phyloP scores from a whole-genome alignment of 768 basidiomycete genomes.

The Mycena capillaripes region DNA sequence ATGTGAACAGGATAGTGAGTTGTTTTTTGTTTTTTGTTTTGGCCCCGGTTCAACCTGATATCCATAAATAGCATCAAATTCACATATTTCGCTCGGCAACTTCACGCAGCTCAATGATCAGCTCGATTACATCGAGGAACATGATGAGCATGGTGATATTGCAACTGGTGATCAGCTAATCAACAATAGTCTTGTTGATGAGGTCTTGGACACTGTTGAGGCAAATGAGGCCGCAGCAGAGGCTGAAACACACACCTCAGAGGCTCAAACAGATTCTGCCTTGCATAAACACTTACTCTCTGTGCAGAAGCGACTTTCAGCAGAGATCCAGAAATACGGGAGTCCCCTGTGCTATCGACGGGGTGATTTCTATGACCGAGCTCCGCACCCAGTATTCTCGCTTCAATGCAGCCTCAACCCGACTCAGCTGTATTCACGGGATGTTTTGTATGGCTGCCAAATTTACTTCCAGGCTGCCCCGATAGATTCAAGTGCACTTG shows the following conservation, averaged over 20 bases:
- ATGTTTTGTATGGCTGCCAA: constrained; percentile 13
- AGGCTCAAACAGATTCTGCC: neutral
- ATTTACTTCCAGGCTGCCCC: constrained; percentile 17
- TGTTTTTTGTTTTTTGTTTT: too few relatives aligned
- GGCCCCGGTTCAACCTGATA: neutral
- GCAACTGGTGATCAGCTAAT: neutral
- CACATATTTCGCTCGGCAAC: neutral
- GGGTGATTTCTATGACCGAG: constrained; percentile 5
- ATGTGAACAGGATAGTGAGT: too few relatives aligned
- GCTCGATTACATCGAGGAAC: constrained; percentile 5
- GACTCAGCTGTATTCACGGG: neutral
- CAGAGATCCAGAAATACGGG: neutral
- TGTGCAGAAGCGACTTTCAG: neutral
- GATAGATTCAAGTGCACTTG: constrained; percentile 29
- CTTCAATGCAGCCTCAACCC: neutral
- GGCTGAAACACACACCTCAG: neutral
- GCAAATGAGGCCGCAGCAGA: neutral
- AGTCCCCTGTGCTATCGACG: neutral
- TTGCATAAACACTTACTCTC: neutral
- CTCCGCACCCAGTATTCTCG: constrained; percentile 8
- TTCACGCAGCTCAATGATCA: neutral
- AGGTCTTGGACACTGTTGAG: neutral
- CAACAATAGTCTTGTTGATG: constrained; percentile 18
- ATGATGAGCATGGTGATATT: constrained; percentile 29
- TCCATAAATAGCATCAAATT: neutral